Base-by-base conservation (phyloP, 139 green algal species). In the Chlorella sp. region DNA sequence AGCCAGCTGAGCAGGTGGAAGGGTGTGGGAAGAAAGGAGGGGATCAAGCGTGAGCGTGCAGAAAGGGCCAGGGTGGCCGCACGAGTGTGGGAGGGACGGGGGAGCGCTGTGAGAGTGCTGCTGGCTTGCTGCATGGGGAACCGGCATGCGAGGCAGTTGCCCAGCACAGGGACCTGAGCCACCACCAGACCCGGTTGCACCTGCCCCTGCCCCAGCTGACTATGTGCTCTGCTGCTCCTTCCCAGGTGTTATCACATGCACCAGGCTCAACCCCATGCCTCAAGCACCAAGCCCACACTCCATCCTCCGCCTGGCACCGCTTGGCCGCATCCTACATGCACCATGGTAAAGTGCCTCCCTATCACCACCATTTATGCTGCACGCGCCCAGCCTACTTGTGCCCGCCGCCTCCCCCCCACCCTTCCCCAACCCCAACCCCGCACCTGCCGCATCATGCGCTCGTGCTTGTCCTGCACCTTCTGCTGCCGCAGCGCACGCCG, bases 381-480 rank as follows among this genome's bases (percentile, higher is more conserved):
- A n/a, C n/a, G n/a, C n/a, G n/a, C 48, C 48, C 48, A 57, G 5
- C 64, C 64, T n/a, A 16, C 7, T 30, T 11, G 22, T 73, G 64
- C 64, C n/a, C n/a, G n/a, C n/a, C n/a, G n/a, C n/a, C 64, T 73
- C 64, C 24, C 22, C 64, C 24, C 64, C 21, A 73, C 64, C 64
- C 22, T 30, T 73, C 64, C 64, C 24, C 22, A 30, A 7, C 24
- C 64, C 22, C 64, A 7, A 30, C 21, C 64, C 64, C 21, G 11
- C 81, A 75, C 81, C 78, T 85, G 86, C 40, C 83, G 89, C 78
- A 75, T 26, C 86, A 94, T 92, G 42, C 91, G 89, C 77, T 83
- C 57, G 39, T 93, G 81, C 87, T 91, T 89, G 68, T 89, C 77
- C 85, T 78, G 64, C 12, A 92, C 40, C 26, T 89, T 69, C 69